Evolutionary conservation across 176 grass and related monocot genomes (phyloP).

Genomic region (Carex scoparia): DNA sequence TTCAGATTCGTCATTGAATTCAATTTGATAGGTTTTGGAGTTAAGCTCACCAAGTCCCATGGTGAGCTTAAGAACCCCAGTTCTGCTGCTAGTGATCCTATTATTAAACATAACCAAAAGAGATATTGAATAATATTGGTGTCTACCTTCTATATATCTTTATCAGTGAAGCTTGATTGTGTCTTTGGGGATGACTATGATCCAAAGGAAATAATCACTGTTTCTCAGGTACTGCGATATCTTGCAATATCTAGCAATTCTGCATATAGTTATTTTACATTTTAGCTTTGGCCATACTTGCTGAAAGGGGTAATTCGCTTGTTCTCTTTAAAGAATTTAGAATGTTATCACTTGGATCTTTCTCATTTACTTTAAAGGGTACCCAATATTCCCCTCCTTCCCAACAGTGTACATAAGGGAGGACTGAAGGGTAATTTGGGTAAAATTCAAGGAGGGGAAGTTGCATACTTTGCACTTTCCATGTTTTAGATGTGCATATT

Average conservation of each 20-base stretch:
- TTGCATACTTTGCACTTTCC: not conserved
- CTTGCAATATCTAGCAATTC: not conserved
- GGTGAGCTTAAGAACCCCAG: too few species aligned
- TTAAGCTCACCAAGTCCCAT: too few species aligned
- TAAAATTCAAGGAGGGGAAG: not conserved
- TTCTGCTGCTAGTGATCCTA: not conserved
- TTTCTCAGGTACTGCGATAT: conserved; percentile 57
- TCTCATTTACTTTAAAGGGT: not conserved
- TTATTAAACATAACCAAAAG: not conserved
- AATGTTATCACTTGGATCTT: not conserved
- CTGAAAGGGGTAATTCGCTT: not conserved
- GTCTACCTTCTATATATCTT: conserved; percentile 19
- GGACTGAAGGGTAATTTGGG: not conserved
- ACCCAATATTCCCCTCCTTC: not conserved
- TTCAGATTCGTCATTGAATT: too few species aligned
- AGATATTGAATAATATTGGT: not conserved
- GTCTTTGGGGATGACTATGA: conserved; percentile 79
- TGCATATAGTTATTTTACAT: not conserved
- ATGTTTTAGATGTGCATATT: not conserved
- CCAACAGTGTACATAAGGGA: not conserved
- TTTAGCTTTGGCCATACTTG: not conserved
- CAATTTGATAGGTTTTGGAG: too few species aligned
- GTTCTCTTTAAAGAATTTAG: not conserved
- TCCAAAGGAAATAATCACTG: conserved; percentile 61
- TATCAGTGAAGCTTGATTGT: conserved; percentile 86